phyloP scores from a whole-genome alignment of 2,329 filamentous ascomycete species.

The Magnaporthiopsis incrustans region DNA sequence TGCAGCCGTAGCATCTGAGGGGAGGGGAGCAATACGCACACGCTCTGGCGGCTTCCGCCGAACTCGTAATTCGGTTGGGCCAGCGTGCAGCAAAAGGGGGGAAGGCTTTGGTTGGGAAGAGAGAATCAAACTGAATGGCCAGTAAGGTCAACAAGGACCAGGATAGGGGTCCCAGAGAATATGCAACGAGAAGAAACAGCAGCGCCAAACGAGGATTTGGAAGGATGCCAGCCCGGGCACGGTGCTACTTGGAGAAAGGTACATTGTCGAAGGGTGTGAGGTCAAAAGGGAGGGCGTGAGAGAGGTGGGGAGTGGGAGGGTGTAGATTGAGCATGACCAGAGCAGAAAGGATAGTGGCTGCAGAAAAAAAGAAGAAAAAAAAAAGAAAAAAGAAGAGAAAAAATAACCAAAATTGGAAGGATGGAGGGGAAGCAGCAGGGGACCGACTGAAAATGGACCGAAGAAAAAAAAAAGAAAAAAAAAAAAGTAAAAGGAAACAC shows the following conservation, averaged over 20 bases:
- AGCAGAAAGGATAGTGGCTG: background rate
- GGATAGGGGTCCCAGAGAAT: conserved; percentile 23
- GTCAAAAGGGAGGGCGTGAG: background rate
- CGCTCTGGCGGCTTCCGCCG: too few species aligned
- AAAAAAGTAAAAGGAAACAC: background rate
- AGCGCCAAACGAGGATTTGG: conserved; percentile 1
- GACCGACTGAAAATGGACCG: too few species aligned
- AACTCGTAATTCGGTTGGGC: too few species aligned
- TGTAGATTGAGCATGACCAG: too few species aligned
- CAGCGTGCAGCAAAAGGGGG: too few species aligned
- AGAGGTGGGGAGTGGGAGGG: background rate
- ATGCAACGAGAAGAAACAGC: conserved; percentile 8
- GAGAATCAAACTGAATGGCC: too few species aligned
- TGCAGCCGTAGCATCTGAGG: too few species aligned
- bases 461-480: background rate
- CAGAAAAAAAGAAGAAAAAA: background rate
- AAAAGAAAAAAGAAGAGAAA: too few species aligned
- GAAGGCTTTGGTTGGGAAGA: too few species aligned
- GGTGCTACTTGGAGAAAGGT: background rate
- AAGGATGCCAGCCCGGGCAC: background rate
- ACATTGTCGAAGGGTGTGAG: background rate
- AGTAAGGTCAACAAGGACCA: conserved; percentile 15
- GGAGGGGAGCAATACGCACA: too few species aligned
- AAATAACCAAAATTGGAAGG: too few species aligned
- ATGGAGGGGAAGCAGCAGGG: too few species aligned